These are phyloP conservation scores for Grosmannia serpens DNA, from an alignment of 2,329 filamentous ascomycete genomes.

Conservation along the genomic window DNA sequence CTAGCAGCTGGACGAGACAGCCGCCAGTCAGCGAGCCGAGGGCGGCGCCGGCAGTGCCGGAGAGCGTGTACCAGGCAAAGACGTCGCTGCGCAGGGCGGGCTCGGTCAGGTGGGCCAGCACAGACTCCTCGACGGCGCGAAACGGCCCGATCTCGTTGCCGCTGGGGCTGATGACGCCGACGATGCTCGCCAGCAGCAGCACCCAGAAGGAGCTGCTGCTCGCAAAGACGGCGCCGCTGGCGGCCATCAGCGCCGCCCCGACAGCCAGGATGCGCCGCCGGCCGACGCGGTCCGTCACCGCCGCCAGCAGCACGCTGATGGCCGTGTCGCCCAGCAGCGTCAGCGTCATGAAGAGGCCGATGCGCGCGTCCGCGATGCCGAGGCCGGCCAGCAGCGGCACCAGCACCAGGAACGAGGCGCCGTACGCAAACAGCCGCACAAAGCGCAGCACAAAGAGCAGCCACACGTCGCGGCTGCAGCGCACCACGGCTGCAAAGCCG, in stretches of 20 bases:
- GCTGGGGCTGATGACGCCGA: slow-evolving; percentile 54
- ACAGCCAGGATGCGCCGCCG: slow-evolving; percentile 39
- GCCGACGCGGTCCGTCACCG: slow-evolving; percentile 44
- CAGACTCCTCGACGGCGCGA: slow-evolving; percentile 49
- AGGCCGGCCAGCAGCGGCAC: slow-evolving; percentile 43
- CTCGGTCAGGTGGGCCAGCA: slow-evolving; percentile 43
- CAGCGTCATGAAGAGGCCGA: slow-evolving; percentile 55
- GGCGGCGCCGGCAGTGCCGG: slow-evolving; percentile 48
- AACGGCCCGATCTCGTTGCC: slow-evolving; percentile 56
- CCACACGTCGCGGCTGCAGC: slow-evolving; percentile 37
- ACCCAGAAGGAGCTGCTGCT: slow-evolving; percentile 43
- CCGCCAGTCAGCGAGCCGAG: slow-evolving; percentile 48
- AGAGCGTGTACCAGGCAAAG: slow-evolving; percentile 50
- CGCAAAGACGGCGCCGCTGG: slow-evolving; percentile 45
- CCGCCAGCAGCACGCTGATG: slow-evolving; percentile 46
- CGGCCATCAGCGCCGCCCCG: slow-evolving; percentile 43
- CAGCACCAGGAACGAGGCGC: slow-evolving; percentile 43
- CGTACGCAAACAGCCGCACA: slow-evolving; percentile 52
- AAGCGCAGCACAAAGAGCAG: slow-evolving; percentile 48
- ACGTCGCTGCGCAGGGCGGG: slow-evolving; percentile 37
- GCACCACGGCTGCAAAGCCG: slow-evolving; percentile 31
- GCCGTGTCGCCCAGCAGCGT: slow-evolving; percentile 48
- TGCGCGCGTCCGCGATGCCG: slow-evolving; percentile 35
- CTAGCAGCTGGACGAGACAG: slow-evolving; percentile 43
- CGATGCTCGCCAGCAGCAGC: slow-evolving; percentile 42